Evolutionary conservation across 2,329 filamentous ascomycete genomes (phyloP), one percentile per base, ranked within the genome.

Genomic region (Beauveria scarabaeidicola): DNA sequence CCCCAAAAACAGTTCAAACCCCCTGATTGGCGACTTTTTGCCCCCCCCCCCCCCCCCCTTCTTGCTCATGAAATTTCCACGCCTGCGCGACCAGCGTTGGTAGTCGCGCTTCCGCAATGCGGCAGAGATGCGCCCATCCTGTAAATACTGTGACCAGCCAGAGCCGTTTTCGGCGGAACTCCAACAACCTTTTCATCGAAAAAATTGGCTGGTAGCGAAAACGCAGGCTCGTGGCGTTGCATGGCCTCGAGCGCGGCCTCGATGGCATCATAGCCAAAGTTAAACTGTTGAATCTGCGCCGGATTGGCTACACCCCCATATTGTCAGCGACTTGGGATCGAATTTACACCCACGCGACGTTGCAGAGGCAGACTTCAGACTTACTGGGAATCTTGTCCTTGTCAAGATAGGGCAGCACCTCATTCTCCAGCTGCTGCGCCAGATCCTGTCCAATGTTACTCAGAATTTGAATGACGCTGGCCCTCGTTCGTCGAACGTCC

Each of bases 391-490:
- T 67, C 15, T 65, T 61, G 4, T 71, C 69, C 15, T 64, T 64
- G 1, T 62, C 50, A 40, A 73, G 63, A 62, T 64, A 69, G 25
- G 69, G 61, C 13, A 62, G 51, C 1, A 71, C 68, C 7, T 72
- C 69, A 2, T 67, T 60, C 7, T 65, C 62, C 2, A 73, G 68
- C 21, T 68, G 64, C 32, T 66, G 60, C 0, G 66, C 51, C 50
- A 73, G 65, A 43, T 73, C 72, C 23, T 68, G 66, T 3, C 72
- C 74, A 0, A 71, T 69, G 50, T 75, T 73, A 46, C 70, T 73
- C 52, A 77, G 67, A 46, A 76, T 67, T 58, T 76, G 73, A n/a
- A 75, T 70, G 1, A 65, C 68, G 15, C 69, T 70, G 1, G 71
- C 68, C 11, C 72, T 62, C 50, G 66, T 66, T 19, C 66, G 61